Percentiles rank a stretch among this genome's conserved stretches.
phyloP scores from a whole-genome alignment of 371 early-diverging fungal genomes.

The Capniomyces stellatus region DNA sequence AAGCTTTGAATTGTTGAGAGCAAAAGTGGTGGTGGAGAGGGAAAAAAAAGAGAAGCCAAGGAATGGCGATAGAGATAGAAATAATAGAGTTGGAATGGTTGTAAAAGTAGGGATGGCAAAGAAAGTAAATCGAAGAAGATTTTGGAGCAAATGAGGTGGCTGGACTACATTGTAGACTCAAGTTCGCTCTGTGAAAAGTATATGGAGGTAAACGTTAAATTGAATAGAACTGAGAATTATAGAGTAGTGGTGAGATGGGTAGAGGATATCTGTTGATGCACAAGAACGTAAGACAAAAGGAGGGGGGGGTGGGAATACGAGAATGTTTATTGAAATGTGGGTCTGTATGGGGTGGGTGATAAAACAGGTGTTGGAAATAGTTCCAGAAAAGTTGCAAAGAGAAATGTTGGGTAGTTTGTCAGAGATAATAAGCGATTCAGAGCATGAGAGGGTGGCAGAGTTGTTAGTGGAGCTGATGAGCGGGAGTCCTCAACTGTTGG shows the following conservation, averaged over 20 bases:
- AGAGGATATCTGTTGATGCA: no score
- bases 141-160: conserved; percentile 57
- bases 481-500: conserved; percentile 30
- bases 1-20: background rate
- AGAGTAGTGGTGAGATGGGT: no score
- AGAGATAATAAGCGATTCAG: conserved; percentile 57
- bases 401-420: conserved; percentile 57
- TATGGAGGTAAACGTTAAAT: conserved; percentile 34
- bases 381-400: conserved; percentile 42
- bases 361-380: conserved; percentile 33
- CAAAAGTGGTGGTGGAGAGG: no score
- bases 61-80: background rate
- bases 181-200: conserved; percentile 38
- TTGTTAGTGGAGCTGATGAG: conserved; percentile 46
- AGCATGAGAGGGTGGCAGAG: conserved; percentile 40
- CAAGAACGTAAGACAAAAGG: no score
- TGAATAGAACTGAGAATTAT: no score
- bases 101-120: background rate
- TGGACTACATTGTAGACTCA: conserved; percentile 54
- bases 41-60: no score
- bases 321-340: no score
- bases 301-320: no score
- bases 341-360: no score
- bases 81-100: background rate
- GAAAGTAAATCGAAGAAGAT: conserved; percentile 26